Evolutionary conservation across 768 basidiomycete genomes (phyloP).

Genomic region (Serendipita sp.): DNA sequence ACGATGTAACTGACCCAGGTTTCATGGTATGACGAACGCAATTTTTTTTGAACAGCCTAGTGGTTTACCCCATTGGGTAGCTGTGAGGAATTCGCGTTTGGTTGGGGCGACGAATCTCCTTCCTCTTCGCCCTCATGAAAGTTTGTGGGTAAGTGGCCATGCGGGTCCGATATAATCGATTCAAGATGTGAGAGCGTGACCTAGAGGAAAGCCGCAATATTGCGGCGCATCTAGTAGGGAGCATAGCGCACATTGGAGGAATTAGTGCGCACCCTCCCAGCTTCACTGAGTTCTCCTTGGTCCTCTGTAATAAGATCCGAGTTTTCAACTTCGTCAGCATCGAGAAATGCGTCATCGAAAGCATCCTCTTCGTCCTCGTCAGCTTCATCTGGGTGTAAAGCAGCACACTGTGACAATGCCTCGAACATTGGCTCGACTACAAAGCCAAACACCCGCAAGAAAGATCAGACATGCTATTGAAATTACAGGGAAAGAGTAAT

Average conservation of each 20-base stretch:
- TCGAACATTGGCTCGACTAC: conserved; percentile 77
- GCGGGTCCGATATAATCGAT: conserved; percentile 56
- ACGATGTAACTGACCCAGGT: no score
- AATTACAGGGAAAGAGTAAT: no score
- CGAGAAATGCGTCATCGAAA: conserved; percentile 41
- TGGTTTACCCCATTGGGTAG: no score
- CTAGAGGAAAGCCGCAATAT: conserved; percentile 26
- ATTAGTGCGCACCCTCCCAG: conserved; percentile 89
- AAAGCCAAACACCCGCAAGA: no score
- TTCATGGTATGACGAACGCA: no score
- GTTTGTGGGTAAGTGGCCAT: conserved; percentile 11
- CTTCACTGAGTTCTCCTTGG: conserved; percentile 64
- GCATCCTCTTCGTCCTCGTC: conserved; percentile 31
- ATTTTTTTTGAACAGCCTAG: no score
- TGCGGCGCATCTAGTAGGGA: conserved; percentile 58
- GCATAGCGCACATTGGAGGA: conserved; percentile 63
- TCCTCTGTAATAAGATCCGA: conserved; percentile 40
- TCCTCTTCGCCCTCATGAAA: not conserved
- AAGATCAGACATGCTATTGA: no score
- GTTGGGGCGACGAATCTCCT: not conserved
- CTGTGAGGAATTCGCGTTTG: no score
- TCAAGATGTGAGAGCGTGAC: conserved; percentile 72
- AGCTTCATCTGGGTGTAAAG: conserved; percentile 62
- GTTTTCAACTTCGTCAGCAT: conserved; percentile 27
- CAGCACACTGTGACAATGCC: conserved; percentile 69